Evolutionary conservation across 169 alveolate species (phyloP).

Genomic region (Plasmodium malariae): DNA sequence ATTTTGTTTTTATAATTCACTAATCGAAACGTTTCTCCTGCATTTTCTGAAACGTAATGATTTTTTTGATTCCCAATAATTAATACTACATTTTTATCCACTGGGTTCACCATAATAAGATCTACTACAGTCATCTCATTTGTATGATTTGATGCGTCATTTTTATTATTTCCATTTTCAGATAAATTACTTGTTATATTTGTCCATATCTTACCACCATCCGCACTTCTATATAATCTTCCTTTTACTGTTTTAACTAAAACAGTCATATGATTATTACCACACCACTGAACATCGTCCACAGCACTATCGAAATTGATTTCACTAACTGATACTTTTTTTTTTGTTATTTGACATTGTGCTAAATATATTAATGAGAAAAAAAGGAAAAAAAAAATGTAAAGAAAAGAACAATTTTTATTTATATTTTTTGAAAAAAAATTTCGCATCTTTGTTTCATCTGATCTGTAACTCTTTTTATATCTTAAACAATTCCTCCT

Average conservation of each 20-base stretch:
- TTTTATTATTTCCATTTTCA: conserved; percentile 58
- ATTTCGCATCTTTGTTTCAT: conserved; percentile 29
- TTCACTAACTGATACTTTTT: conserved; percentile 91
- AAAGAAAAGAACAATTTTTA: conserved; percentile 14
- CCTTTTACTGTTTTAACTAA: conserved; percentile 89
- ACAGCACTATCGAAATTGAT: conserved; percentile 89
- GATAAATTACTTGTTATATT: conserved; percentile 85
- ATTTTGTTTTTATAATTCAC: conserved; percentile 85
- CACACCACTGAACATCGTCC: conserved; percentile 91
- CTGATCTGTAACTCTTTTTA: conserved; percentile 16
- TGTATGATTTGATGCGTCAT: conserved; percentile 12
- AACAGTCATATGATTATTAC: conserved; percentile 86
- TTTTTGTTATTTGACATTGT: conserved; percentile 78
- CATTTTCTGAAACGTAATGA: conserved; percentile 83
- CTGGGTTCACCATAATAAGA: conserved; percentile 84
- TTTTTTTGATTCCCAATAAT: conserved; percentile 84
- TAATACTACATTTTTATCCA: conserved; percentile 86
- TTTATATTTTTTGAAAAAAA: conserved; percentile 19
- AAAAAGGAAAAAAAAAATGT: conserved; percentile 24
- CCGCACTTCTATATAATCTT: conserved; percentile 86
- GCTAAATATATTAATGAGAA: conserved; percentile 38
- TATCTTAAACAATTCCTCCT: background rate
- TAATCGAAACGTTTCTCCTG: conserved; percentile 86
- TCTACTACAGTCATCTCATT: conserved; percentile 78
- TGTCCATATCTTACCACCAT: conserved; percentile 90